Base-by-base conservation (phyloP, 176 grass and related monocot genomes). In the Dactylis glomerata region DNA sequence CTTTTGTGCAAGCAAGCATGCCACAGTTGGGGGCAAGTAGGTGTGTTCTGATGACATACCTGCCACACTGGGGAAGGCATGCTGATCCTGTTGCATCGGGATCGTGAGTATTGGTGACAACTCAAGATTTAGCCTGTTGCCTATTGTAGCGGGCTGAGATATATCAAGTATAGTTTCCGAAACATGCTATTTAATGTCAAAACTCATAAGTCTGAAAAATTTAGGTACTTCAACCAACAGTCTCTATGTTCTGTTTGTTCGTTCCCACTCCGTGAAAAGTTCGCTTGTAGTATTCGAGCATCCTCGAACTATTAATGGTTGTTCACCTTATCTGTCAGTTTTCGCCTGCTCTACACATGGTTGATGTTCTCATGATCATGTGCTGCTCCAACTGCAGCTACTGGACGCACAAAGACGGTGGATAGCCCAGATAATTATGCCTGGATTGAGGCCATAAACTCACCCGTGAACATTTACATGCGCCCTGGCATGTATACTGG, bases 381-480 rank as follows among this genome's bases (percentile, higher is more conserved):
- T 67, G 61, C 9, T 89, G 55, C 10, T 72, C 50, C 44, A 77
- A 56, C 88, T 80, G 88, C 83, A 86, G 57, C 88, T 28, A 61
- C 68, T 66, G 63, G 42, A 67, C 27, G 32, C 37, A 32, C 30
- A 19, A 80, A 81, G 31, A 14, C 52, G 49, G 76, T 75, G 2
- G 68, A 59, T 46, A 71, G 24, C 23, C 79, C 80, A 56, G 86
- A 93, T 59, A 73, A 77, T 1, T 93, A 88, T 83, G 78, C 88
- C 42, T 93, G 92, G 92, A 54, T 93, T 69, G 92, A 93, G 45
- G 83, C 79, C 55, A 83, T 90, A 80, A 85, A 65, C 62, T 57
- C 52, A n/a, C 78, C 73, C 3, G 88, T 85, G 33, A 40, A 65
- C 72, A 73, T 90, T 30, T 8, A 93, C 75, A 93, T 93, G 92